Evolutionary conservation across 2,329 filamentous ascomycete genomes (phyloP), one percentile per base, ranked within the genome.

Genomic region (Aureobasidium musti): DNA sequence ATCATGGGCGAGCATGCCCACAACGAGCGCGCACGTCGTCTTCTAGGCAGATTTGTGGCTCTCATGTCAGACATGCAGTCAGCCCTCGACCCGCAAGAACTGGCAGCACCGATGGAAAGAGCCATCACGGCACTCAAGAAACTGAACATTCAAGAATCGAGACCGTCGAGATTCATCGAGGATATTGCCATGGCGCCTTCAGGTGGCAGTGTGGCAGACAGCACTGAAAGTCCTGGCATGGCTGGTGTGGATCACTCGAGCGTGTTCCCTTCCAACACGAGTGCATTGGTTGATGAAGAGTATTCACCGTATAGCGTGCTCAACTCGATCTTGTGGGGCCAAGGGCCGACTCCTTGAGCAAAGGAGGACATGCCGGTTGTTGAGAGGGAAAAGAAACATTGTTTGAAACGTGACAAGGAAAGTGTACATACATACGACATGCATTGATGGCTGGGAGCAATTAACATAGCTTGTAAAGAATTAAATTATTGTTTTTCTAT

Each of bases 241-340:
- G 67, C 67, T 2, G 65, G 61, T 17, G 63, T 63, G 23, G 66
- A 65, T 8, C 54, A 61, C 17, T 50, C 54, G 19, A 63, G 54
- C 5, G 53, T 66, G 28, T 66, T 66, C 14, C 52, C 64, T 17
- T 60, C 53, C 3, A 35, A 35, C 4, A 45, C 59, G 28, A 50
- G 52, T 71, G 72, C 7, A 57, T 75, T 72, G 13, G 53, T 77
- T 67, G 77, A 79, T 65, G 70, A 80, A 37, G 80, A 82, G 50
- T 75, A 77, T 10, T 79, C 76, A 28, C 81, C 81, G 8, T 82
- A 83, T 71, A 79, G 80, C 21, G 76, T 82, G 5, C 77, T 82
- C 74, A 81, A 83, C 68, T 79, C 76, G 5, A 83, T 83, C 57
- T 75, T 83, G 13, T 80, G 79, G 78, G 78, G 78, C 2, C 47